Evolutionary conservation across 2,329 filamentous ascomycete species (phyloP).

Genomic region (Neonectria magnoliae): DNA sequence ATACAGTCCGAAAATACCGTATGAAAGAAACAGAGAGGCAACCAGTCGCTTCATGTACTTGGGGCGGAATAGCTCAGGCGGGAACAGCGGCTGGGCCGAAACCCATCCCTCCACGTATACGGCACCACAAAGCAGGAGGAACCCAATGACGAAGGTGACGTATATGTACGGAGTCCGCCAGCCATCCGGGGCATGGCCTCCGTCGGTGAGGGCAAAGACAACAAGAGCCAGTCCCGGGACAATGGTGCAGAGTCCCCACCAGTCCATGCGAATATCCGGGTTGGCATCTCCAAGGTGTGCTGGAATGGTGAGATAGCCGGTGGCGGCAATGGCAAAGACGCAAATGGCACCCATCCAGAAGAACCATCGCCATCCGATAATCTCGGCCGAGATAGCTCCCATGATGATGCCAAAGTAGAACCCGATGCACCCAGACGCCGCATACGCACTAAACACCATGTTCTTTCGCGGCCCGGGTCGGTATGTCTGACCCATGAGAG

Average conservation of each 20-base stretch:
- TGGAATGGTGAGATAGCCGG: constrained; percentile 53
- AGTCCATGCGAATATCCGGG: constrained; percentile 68
- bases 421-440: constrained; percentile 65
- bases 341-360: constrained; percentile 70
- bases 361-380: constrained; percentile 72
- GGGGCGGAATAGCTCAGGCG: constrained; percentile 73
- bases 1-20: constrained; percentile 74
- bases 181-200: constrained; percentile 71
- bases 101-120: constrained; percentile 79
- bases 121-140: constrained; percentile 66
- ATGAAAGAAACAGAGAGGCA: constrained; percentile 70
- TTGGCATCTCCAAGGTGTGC: constrained; percentile 43
- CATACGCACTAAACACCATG: constrained; percentile 69
- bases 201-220: constrained; percentile 80
- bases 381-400: constrained; percentile 70
- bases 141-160: constrained; percentile 70
- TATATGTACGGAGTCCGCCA: constrained; percentile 80
- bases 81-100: constrained; percentile 73
- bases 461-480: constrained; percentile 78
- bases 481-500: constrained; percentile 74
- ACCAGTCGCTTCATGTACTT: constrained; percentile 74
- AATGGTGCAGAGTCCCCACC: constrained; percentile 68
- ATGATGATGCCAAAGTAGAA: constrained; percentile 75
- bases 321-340: constrained; percentile 58
- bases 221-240: constrained; percentile 73